Conservation (phyloP, 495 filamentous ascomycete genomes). For the Talaromyces stipitatus region DNA sequence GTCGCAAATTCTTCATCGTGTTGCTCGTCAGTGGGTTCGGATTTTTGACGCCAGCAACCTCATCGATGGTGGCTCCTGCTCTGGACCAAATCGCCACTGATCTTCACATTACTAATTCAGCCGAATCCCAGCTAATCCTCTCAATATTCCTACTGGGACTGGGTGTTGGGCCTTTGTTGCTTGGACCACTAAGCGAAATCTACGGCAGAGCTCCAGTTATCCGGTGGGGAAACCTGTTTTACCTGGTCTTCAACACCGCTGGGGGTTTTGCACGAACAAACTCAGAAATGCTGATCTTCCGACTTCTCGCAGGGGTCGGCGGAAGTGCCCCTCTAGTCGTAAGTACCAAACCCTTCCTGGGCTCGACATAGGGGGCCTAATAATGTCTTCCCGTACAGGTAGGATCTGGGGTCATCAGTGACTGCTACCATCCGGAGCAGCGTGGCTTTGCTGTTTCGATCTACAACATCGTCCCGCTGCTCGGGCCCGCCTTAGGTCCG, state of each 20-base stretch:
- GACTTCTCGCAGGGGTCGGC: background rate
- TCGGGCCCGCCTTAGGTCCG: background rate
- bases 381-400: too few species aligned
- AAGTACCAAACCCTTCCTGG: too few species aligned
- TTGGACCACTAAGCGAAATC: background rate
- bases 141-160: background rate
- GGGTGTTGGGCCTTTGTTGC: background rate
- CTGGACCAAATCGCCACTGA: background rate
- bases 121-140: background rate
- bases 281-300: background rate
- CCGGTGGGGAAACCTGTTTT: background rate
- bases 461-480: background rate
- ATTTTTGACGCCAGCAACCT: background rate
- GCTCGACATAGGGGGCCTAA: too few species aligned
- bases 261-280: background rate
- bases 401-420: background rate
- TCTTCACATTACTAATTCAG: background rate
- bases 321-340: background rate
- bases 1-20: background rate
- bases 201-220: background rate
- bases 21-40: background rate
- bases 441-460: background rate
- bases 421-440: background rate
- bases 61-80: background rate
- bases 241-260: background rate